Evolutionary conservation across 169 alveolate genomes (phyloP), one percentile per base, ranked within the genome.

Genomic region (Cryptosporidium meleagridis): DNA sequence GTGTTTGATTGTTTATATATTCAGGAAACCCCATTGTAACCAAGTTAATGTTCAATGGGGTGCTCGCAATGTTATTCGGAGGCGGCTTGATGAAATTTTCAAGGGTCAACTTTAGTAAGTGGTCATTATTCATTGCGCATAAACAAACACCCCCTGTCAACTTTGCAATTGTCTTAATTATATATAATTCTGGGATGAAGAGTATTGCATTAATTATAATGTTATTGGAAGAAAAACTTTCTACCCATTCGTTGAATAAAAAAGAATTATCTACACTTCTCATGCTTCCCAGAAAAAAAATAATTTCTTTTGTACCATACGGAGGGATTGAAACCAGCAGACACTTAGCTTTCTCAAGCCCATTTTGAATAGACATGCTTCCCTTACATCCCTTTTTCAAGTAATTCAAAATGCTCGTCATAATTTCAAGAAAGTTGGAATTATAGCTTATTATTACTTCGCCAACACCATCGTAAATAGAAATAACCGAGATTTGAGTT

Each of bases 21-120:
- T 62, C 65, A 18, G 89, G 89, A 62, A 80, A 80, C 18, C 89
- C 89, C 75, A 80, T 80, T 21, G 89, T 69, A 9, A 80, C 89
- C 2, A 80, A 41, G 29, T 45, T 80, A 45, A 62, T 80, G 53
- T 80, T 59, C 59, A 80, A 48, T 7, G 62, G 75, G 16, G 75
- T 41, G 26, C 33, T 62, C 65, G 35, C 21, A 3, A 29, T 8
- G 26, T 41, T 80, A 33, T 31, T 35, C 21, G 67, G 68, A 1
- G 89, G 89, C 14, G 89, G 89, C 62, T 80, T 80, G 26, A 80
- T 70, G 14, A 80, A 80, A 16, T 80, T 58, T 2, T 80, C 89
- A 26, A 80, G 89, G 33, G 75, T 21, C 18, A 80, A 12, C 41
- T 51, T 59, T 18, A 80, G 58, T 26, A 80, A 35, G 41, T 80